Evolutionary conservation across 2,329 filamentous ascomycete genomes (phyloP).

Genomic region (Talaromyces verruculosus): DNA sequence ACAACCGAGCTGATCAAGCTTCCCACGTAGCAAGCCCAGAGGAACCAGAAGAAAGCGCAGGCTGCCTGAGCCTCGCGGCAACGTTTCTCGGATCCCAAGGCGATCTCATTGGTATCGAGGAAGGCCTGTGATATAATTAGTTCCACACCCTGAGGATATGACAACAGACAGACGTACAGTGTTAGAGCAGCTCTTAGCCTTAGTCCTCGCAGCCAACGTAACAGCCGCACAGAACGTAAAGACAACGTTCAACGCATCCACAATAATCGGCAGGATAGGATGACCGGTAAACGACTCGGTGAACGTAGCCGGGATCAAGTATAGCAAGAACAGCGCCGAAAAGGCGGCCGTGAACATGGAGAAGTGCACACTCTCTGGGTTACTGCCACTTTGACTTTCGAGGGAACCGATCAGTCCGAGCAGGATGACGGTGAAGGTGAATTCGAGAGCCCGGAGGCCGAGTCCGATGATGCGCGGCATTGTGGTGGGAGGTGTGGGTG

Average conservation of each 20-base stretch:
- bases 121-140: constrained; percentile 34
- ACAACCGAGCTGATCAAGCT: constrained; percentile 45
- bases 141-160: no score
- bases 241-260: constrained; percentile 50
- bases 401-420: constrained; percentile 64
- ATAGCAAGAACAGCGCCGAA: constrained; percentile 50
- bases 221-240: constrained; percentile 52
- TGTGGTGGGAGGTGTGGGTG: background rate
- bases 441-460: constrained; percentile 36
- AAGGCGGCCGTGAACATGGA: constrained; percentile 51
- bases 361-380: constrained; percentile 59
- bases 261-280: constrained; percentile 44
- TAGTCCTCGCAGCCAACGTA: constrained; percentile 49
- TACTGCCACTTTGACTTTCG: constrained; percentile 55
- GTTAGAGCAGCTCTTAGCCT: constrained; percentile 48
- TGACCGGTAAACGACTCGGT: constrained; percentile 43
- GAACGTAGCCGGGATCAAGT: constrained; percentile 47
- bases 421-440: constrained; percentile 60
- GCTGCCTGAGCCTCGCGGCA: constrained; percentile 55
- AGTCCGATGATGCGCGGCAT: constrained; percentile 19
- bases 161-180: constrained; percentile 29
- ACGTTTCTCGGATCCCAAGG: constrained; percentile 46
- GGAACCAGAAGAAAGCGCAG: constrained; percentile 55
- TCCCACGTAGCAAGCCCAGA: constrained; percentile 46
- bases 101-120: constrained; percentile 46